A percentile compares a stretch with the other conserved stretches of the same genome.
Evolutionary conservation across 306 rosid genomes (phyloP).

Genomic region (Medicago truncatula): MtrunA17r5.0-ANR NC_053049.1:47099501-47100000

Average conservation of each 20-base stretch:
- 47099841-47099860: background rate
- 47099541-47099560: slow-evolving; percentile 44
- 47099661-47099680: slow-evolving; percentile 71
- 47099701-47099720: slow-evolving; percentile 92
- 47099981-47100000: slow-evolving; percentile 49
- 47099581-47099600: slow-evolving; percentile 83
- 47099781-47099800: slow-evolving; percentile 55
- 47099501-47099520: slow-evolving; percentile 19
- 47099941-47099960: slow-evolving; percentile 89
- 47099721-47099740: slow-evolving; percentile 99
- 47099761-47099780: slow-evolving; percentile 93
- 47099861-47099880: slow-evolving; percentile 26
- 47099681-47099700: slow-evolving; percentile 88
- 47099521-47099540: slow-evolving; percentile 26
- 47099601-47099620: slow-evolving; percentile 72
- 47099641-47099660: slow-evolving; percentile 93
- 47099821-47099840: slow-evolving; percentile 15
- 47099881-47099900: slow-evolving; percentile 79
- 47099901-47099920: slow-evolving; percentile 84
- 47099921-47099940: slow-evolving; percentile 74
- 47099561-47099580: slow-evolving; percentile 75
- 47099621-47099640: slow-evolving; percentile 99
- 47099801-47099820: slow-evolving; percentile 18
- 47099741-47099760: slow-evolving; percentile 82
- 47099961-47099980: slow-evolving; percentile 70